phyloP scores from a whole-genome alignment of 768 basidiomycete species.

The Rubroboletus satanas region DNA sequence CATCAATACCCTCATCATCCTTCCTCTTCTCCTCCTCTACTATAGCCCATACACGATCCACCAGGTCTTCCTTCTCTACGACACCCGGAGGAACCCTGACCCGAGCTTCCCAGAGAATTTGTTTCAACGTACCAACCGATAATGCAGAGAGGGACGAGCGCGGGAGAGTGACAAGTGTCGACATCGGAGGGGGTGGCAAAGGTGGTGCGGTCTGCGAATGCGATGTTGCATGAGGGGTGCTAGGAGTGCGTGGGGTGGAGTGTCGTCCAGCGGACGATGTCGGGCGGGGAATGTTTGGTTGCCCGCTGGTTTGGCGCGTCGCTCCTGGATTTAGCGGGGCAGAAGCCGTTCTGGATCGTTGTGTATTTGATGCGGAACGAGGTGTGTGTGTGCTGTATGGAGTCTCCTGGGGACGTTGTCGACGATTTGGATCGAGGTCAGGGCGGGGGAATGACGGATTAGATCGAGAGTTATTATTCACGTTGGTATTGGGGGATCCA shows the following conservation, averaged over 20 bases:
- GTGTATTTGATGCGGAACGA: slow-evolving; percentile 9
- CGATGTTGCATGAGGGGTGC: slow-evolving; percentile 6
- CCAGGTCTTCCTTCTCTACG: slow-evolving; percentile 86
- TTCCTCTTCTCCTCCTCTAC: slow-evolving; percentile 62
- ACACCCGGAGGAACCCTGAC: slow-evolving; percentile 51
- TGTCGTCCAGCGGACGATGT: slow-evolving; percentile 18
- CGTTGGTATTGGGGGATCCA: slow-evolving; percentile 3
- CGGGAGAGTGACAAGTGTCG: slow-evolving; percentile 60
- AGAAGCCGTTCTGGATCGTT: slow-evolving; percentile 23
- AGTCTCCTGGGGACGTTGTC: slow-evolving; percentile 22
- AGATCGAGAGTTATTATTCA: slow-evolving; percentile 22
- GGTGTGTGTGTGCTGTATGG: slow-evolving; percentile 14
- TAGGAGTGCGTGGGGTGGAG: slow-evolving; percentile 7
- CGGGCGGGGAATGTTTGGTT: slow-evolving; percentile 11
- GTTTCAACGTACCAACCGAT: slow-evolving; percentile 71
- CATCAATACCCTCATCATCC: slow-evolving; percentile 39
- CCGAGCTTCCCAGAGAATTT: slow-evolving; percentile 75
- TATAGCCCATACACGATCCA: slow-evolving; percentile 58
- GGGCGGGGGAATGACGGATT: slow-evolving; percentile 52
- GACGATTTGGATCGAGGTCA: slow-evolving; percentile 52
- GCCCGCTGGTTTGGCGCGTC: neutral
- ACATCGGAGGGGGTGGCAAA: slow-evolving; percentile 50
- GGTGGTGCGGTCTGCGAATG: slow-evolving; percentile 35
- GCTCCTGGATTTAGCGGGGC: slow-evolving; percentile 14
- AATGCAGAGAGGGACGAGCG: slow-evolving; percentile 54